Evolutionary conservation across 495 filamentous ascomycete species (phyloP), one percentile per base, ranked within the genome.

Genomic region (Bacidia rubella): DNA sequence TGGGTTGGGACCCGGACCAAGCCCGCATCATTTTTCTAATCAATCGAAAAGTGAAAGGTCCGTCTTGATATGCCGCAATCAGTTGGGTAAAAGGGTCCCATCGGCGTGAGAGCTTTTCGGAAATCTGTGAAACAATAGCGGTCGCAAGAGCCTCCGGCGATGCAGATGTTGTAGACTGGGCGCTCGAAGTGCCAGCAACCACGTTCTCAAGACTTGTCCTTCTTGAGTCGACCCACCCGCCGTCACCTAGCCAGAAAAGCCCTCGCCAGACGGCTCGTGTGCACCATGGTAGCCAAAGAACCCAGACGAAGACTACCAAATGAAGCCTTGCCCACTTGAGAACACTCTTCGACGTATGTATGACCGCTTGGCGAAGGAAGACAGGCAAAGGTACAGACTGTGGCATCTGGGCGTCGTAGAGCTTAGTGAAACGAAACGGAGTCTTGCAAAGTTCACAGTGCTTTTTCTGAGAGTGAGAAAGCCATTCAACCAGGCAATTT

Each of bases 381-480:
- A 99, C 71, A 25, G 80, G 76, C 15, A 80, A 70, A 1, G 92
- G 93, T 35, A 99, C 74, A 10, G 72, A 75, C 43, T 78, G 75
- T 2, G 92, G 92, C 93, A 97, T 99, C 55, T 88, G 72, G 9
- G 87, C 86, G 54, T 87, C 77, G 71, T 99, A 99, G 9, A 99
- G 77, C 63, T 99, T 97, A 21, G 92, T 99, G 67, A 99, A 99
- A 35, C 86, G 83, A 65, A 96, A 99, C 1, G 87, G 80, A 20
- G 93, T 99, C 66, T 97, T 97, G 79, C 92, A 99, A 15, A 99
- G 80, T 73, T 99, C 92, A 71, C 92, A 99, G 74, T 97, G 84
- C 66, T 96, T 96, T 78, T 96, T 97, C 65, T 96, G 90, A 1
- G 89, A 95, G 64, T 99, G 92, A 22, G 87, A 85, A 19, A 99